Conservation (phyloP, 306 rosid species). For the Lagenaria siceraria region DNA sequence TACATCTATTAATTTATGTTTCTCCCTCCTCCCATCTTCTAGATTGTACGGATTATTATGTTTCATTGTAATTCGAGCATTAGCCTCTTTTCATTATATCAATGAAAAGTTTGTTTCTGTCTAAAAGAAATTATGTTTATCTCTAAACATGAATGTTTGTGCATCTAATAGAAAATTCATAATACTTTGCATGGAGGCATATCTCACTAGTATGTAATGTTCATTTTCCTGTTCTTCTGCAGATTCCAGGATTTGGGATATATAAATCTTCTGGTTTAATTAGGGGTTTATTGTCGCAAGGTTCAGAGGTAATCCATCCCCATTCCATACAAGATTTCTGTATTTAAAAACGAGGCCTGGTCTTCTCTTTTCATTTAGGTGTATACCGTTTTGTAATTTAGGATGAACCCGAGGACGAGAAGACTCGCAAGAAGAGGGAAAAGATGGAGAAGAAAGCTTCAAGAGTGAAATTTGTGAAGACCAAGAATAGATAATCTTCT, state of each 20-base stretch:
- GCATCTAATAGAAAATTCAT: background rate
- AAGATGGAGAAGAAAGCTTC: slow-evolving; percentile 94
- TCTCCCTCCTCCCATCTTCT: no score
- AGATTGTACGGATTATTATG: no score
- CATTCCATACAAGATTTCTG: background rate
- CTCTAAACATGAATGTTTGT: background rate
- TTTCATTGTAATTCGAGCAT: no score
- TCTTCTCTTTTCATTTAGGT: slow-evolving; percentile 1
- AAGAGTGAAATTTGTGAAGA: slow-evolving; percentile 54
- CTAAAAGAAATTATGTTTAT: no score
- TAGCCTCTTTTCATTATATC: no score
- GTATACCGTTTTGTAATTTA: slow-evolving; percentile 14
- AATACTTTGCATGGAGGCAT: background rate
- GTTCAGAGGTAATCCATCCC: slow-evolving; percentile 47
- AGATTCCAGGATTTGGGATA: slow-evolving; percentile 85
- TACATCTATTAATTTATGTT: background rate
- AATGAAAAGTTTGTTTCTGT: no score
- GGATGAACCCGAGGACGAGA: slow-evolving; percentile 80
- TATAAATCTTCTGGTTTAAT: slow-evolving; percentile 72
- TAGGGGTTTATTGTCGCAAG: slow-evolving; percentile 49
- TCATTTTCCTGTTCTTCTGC: slow-evolving; percentile 14
- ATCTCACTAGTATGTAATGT: background rate
- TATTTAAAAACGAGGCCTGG: background rate
- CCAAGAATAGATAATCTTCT: slow-evolving; percentile 47
- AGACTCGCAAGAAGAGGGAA: slow-evolving; percentile 84